Evolutionary conservation across 352 stramenopile genomes (phyloP).

Genomic region (Phytopythium boreale): DNA sequence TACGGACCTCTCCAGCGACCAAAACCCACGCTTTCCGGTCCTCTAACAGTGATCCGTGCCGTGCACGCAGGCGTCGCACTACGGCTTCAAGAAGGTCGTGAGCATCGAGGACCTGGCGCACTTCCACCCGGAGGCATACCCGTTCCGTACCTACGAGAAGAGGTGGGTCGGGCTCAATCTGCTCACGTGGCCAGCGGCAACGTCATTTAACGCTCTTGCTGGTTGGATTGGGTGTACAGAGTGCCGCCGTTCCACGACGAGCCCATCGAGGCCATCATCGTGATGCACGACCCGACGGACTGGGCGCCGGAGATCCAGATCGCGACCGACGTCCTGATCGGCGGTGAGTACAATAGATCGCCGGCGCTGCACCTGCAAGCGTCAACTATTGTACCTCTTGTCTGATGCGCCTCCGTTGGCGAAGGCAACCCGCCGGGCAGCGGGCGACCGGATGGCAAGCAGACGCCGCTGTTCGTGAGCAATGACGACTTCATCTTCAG

Average conservation of each 20-base stretch:
- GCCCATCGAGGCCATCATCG: slow-evolving; percentile 80
- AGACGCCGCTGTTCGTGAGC: slow-evolving; percentile 79
- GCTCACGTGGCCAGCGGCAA: background rate
- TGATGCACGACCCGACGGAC: slow-evolving; percentile 90
- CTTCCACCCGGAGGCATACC: slow-evolving; percentile 75
- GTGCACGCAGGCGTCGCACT: slow-evolving; percentile 38
- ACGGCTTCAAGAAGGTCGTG: slow-evolving; percentile 85
- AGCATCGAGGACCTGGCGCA: slow-evolving; percentile 68
- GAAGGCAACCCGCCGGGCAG: slow-evolving; percentile 64
- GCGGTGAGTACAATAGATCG: slow-evolving; percentile 16
- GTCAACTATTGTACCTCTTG: too few species aligned
- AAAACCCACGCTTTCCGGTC: background rate
- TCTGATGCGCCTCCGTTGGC: background rate
- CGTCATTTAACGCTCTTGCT: background rate
- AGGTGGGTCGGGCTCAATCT: slow-evolving; percentile 29
- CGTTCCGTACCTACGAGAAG: slow-evolving; percentile 70
- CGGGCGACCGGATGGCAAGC: slow-evolving; percentile 37
- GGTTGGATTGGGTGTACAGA: slow-evolving; percentile 14
- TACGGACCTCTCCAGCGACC: background rate
- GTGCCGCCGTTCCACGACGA: slow-evolving; percentile 54
- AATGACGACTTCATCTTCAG: slow-evolving; percentile 90
- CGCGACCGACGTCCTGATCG: slow-evolving; percentile 86
- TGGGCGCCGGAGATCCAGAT: slow-evolving; percentile 89
- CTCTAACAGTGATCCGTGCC: background rate
- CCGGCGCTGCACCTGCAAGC: too few species aligned